Evolutionary conservation across 2,329 filamentous ascomycete species (phyloP).

Genomic region (Alternaria tenuissima): DNA sequence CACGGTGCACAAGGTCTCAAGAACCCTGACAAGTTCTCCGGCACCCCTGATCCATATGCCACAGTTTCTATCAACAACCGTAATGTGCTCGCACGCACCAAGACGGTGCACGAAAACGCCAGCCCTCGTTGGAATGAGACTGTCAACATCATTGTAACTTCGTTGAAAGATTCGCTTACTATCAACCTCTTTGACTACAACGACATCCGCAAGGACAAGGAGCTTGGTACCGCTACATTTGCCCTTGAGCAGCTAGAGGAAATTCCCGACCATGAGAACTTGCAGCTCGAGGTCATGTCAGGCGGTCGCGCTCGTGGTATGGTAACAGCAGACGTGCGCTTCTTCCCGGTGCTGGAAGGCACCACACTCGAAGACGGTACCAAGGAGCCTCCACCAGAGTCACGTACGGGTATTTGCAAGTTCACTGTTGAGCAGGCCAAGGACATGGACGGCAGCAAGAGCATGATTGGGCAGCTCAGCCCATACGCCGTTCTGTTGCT

Average conservation of each 20-base stretch:
- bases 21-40: conserved; percentile 92
- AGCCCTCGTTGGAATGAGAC: conserved; percentile 97
- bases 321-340: conserved; percentile 82
- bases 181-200: conserved; percentile 92
- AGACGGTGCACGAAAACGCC: conserved; percentile 82
- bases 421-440: conserved; percentile 97
- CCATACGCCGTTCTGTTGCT: conserved; percentile 89
- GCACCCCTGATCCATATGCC: conserved; percentile 89
- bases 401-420: conserved; percentile 90
- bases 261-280: conserved; percentile 79
- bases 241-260: conserved; percentile 82
- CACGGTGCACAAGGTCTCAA: conserved; percentile 92
- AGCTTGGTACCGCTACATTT: conserved; percentile 88
- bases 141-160: conserved; percentile 92
- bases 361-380: conserved; percentile 78
- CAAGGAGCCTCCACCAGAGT: conserved; percentile 81
- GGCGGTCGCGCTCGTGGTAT: conserved; percentile 86
- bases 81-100: conserved; percentile 83
- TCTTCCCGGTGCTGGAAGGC: conserved; percentile 89
- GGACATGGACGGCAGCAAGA: conserved; percentile 91
- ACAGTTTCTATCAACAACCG: conserved; percentile 85
- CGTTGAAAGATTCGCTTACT: conserved; percentile 85
- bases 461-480: conserved; percentile 87
- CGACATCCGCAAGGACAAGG: conserved; percentile 94
- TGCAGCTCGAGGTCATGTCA: conserved; percentile 82